phyloP scores from a whole-genome alignment of 2,329 filamentous ascomycete genomes.

The Pseudovirgaria hyperparasitica region DNA sequence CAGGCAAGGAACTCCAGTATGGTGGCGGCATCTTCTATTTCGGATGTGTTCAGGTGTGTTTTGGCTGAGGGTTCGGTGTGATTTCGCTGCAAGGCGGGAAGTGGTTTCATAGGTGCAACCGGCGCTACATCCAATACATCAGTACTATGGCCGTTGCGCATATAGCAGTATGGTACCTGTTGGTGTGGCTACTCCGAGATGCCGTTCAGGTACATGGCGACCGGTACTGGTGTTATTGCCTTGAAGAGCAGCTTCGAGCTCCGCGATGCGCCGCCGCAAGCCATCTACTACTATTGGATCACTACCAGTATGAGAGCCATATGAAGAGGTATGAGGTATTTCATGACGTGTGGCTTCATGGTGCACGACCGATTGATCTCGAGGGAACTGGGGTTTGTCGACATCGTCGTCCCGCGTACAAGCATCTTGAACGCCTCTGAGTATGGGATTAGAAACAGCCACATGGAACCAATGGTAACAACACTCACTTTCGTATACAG shows the following conservation, averaged over 20 bases:
- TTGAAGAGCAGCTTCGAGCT: slow-evolving; percentile 14
- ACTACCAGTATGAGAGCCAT: too few relatives aligned
- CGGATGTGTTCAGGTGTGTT: slow-evolving; percentile 13
- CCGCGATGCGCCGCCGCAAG: slow-evolving; percentile 13
- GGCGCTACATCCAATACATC: too few relatives aligned
- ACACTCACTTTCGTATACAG: slow-evolving; percentile 20
- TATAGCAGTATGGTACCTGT: too few relatives aligned
- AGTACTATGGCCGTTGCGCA: too few relatives aligned
- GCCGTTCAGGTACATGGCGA: slow-evolving; percentile 2
- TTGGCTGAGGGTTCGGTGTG: background rate
- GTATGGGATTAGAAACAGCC: slow-evolving; percentile 1
- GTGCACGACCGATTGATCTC: slow-evolving; percentile 3
- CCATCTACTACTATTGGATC: slow-evolving; percentile 6
- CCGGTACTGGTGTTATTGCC: slow-evolving; percentile 7
- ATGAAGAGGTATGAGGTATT: too few relatives aligned
- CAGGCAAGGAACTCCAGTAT: slow-evolving; percentile 37
- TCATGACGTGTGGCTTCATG: slow-evolving; percentile 2
- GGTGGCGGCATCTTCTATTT: slow-evolving; percentile 29
- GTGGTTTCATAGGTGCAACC: too few relatives aligned
- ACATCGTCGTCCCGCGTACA: slow-evolving; percentile 8
- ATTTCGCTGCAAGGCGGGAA: too few relatives aligned
- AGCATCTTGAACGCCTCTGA: slow-evolving; percentile 8
- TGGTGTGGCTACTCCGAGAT: too few relatives aligned
- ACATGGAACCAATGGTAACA: background rate
- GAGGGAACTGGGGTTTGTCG: slow-evolving; percentile 5